phyloP scores from a whole-genome alignment of 768 basidiomycete genomes.

The Lentinus brumalis region DNA sequence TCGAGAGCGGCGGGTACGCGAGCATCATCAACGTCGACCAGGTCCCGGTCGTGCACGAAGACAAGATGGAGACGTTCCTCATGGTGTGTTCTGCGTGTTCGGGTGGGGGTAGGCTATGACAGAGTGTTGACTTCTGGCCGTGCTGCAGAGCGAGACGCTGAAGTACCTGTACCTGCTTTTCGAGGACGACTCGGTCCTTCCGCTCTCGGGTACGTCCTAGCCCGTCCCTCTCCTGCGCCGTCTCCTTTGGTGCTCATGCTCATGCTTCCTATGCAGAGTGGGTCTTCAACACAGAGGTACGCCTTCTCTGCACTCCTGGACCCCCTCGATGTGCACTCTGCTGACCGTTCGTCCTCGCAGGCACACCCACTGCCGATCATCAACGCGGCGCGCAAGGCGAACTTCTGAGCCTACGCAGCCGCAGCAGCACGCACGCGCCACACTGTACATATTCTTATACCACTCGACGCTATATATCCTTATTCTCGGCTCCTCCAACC shows the following conservation, averaged over 20 bases:
- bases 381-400: constrained; percentile 48
- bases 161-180: constrained; percentile 93
- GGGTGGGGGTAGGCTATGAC: background rate
- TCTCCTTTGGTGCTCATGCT: background rate
- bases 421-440: background rate
- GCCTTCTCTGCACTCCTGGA: constrained; percentile 1
- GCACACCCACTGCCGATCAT: constrained; percentile 77
- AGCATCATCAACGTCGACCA: constrained; percentile 84
- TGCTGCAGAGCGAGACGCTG: constrained; percentile 74
- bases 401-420: constrained; percentile 36
- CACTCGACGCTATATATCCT: background rate
- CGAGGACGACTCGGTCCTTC: constrained; percentile 68
- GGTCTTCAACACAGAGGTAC: constrained; percentile 92
- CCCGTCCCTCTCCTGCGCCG: background rate
- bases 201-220: constrained; percentile 64
- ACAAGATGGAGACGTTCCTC: constrained; percentile 97
- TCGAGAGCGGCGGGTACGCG: constrained; percentile 83
- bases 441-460: background rate
- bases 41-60: constrained; percentile 65
- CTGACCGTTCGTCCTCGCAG: constrained; percentile 31
- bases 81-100: constrained; percentile 53
- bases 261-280: constrained; percentile 50
- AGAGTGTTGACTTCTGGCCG: background rate
- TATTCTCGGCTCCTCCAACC: no score
- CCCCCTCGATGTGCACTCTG: background rate